phyloP scores from a whole-genome alignment of 306 rosid species.

The Senna tora region DNA sequence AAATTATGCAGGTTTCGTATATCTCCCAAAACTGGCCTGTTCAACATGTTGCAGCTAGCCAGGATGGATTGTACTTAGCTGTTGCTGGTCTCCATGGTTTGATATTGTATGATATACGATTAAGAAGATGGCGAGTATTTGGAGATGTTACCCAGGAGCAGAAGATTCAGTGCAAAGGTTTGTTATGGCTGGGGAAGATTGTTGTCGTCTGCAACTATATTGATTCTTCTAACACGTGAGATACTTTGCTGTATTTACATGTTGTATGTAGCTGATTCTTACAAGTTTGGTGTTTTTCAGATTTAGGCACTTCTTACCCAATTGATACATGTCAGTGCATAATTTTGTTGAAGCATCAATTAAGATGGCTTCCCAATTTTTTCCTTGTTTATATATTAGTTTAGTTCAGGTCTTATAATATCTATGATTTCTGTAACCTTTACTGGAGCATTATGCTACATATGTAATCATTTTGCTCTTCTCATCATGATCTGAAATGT shows the following conservation, averaged over 20 bases:
- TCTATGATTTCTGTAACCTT: conserved; percentile 23
- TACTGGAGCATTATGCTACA: conserved; percentile 14
- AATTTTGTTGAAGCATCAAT: conserved; percentile 25
- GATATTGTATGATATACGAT: conserved; percentile 83
- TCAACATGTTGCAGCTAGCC: conserved; percentile 95
- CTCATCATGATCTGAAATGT: conserved; percentile 27
- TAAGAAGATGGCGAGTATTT: conserved; percentile 90
- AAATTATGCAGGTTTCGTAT: conserved; percentile 79
- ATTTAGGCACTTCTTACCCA: conserved; percentile 1
- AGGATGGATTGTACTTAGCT: conserved; percentile 91
- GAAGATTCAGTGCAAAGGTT: conserved; percentile 90
- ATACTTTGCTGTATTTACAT: conserved; percentile 41
- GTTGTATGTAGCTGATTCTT: conserved; percentile 33
- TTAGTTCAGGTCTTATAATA: not conserved
- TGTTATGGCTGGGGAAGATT: conserved; percentile 98
- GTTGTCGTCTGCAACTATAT: conserved; percentile 94
- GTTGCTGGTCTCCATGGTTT: conserved; percentile 95
- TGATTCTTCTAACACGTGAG: conserved; percentile 87
- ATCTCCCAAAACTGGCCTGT: conserved; percentile 98
- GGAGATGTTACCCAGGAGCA: conserved; percentile 97
- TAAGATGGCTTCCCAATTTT: conserved; percentile 6
- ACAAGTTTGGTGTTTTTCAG: conserved; percentile 31
- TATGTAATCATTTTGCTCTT: conserved; percentile 32
- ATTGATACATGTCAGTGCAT: conserved; percentile 21
- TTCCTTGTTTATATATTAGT: not conserved